Percentiles rank a stretch among this genome's conserved stretches.
These are phyloP conservation scores for Fistulinella prunicolor DNA, from an alignment of 768 basidiomycete species.

Conservation along the genomic window DNA sequence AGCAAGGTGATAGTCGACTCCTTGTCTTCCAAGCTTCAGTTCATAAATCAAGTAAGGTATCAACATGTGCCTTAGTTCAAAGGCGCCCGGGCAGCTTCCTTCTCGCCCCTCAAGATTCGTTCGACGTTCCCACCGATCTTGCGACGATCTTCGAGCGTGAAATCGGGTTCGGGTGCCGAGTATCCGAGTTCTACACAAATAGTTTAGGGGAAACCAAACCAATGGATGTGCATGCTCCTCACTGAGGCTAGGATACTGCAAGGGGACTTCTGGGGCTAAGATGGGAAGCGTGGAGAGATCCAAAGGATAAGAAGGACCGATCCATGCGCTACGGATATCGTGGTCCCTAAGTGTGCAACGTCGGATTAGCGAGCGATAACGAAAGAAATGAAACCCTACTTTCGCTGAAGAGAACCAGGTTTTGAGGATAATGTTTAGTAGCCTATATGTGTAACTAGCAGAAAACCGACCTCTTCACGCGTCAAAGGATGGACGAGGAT, in stretches of 20 bases:
- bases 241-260: slow-evolving; percentile 69
- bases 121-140: slow-evolving; percentile 63
- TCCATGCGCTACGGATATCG: slow-evolving; percentile 66
- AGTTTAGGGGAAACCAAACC: background rate
- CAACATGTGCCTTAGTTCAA: slow-evolving; percentile 11
- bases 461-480: slow-evolving; percentile 54
- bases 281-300: slow-evolving; percentile 57
- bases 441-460: too few species aligned
- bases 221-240: slow-evolving; percentile 19
- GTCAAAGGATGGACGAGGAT: slow-evolving; percentile 76
- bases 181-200: slow-evolving; percentile 59
- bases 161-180: slow-evolving; percentile 47
- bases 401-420: slow-evolving; percentile 38
- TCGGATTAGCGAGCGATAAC: background rate
- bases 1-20: too few species aligned
- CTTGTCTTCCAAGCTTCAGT: too few species aligned
- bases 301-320: slow-evolving; percentile 67
- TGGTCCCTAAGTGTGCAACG: slow-evolving; percentile 51
- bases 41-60: background rate
- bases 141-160: slow-evolving; percentile 59
- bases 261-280: slow-evolving; percentile 50
- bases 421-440: background rate
- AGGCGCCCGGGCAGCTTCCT: slow-evolving; percentile 68
- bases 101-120: slow-evolving; percentile 53
- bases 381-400: slow-evolving; percentile 34